Evolutionary conservation across 2,329 filamentous ascomycete genomes (phyloP), one percentile per base, ranked within the genome.

Genomic region (Clonostachys rosea): DNA sequence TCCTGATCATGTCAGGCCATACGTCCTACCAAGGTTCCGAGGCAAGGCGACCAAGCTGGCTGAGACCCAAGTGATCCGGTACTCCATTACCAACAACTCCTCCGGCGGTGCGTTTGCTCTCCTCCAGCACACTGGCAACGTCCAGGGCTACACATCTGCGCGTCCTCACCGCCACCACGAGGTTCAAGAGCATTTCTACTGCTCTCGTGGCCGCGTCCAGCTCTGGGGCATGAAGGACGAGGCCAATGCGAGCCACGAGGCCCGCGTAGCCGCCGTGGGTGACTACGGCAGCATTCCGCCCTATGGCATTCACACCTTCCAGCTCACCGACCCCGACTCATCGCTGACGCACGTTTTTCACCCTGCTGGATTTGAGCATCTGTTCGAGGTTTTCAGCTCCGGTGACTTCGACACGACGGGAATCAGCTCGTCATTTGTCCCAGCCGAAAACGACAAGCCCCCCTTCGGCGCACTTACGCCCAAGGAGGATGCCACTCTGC

Each of bases 171-270:
- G 48, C 10, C 54, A 57, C 24, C 47, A 42, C 5, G 33, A 40
- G 4, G 40, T 36, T 2, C 54, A 57, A 40, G 54, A 57, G 49
- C 55, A 57, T 30, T 53, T 57, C 14, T 57, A 55, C 50, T 55
- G 52, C 42, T 47, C 50, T 20, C 50, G 49, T 5, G 55, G 54
- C 11, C 48, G 54, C 13, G 45, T 49, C 12, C 48, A 56, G 45
- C 54, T 57, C n/a, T 57, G 55, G 54, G 48, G 44, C 6, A 46
- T 52, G 43, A 53, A 50, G 46, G 52, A 57, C 30, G 37, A 6
- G 4, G 51, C 51, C 2, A 45, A 37, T 9, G 45, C 47, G 4
- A 47, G 47, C n/a, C 51, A 57, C 6, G 53, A 57, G 45, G 54
- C 54, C 6, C 50, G 54, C 3, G 50, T 56, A 1, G 51, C 40